Conservation (phyloP, 192 early-diverging fungal genomes). For the Pilobolus umbonatus region DNA sequence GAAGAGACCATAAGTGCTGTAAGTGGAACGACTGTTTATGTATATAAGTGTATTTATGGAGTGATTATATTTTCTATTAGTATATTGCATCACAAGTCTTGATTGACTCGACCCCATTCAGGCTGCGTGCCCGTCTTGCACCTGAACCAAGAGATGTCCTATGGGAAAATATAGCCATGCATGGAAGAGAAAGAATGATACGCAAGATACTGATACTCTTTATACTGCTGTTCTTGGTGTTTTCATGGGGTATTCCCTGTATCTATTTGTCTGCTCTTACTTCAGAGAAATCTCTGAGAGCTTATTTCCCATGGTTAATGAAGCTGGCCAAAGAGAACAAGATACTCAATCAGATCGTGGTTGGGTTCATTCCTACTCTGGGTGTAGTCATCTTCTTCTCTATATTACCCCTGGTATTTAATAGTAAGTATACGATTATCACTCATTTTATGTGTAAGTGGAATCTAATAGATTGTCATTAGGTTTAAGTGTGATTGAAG, state of each 20-base stretch:
- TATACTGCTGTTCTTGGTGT: conserved; percentile 60
- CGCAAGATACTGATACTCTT: conserved; percentile 50
- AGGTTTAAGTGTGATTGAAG: conserved; percentile 40
- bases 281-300: conserved; percentile 52
- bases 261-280: conserved; percentile 62
- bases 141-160: conserved; percentile 74
- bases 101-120: conserved; percentile 59
- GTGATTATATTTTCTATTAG: conserved; percentile 20
- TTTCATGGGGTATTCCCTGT: conserved; percentile 75
- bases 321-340: conserved; percentile 44
- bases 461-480: background rate
- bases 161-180: conserved; percentile 71
- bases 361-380: conserved; percentile 67
- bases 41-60: background rate
- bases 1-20: conserved; percentile 64
- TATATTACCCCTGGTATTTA: conserved; percentile 65
- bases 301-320: conserved; percentile 56
- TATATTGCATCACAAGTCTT: conserved; percentile 63
- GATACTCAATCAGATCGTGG: conserved; percentile 54
- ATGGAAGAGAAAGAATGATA: conserved; percentile 46
- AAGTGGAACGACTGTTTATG: conserved; percentile 11
- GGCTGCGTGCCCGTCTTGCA: conserved; percentile 55
- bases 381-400: conserved; percentile 67
- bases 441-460: background rate
- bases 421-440: conserved; percentile 30